These are phyloP conservation scores for Arachnopeziza araneosa DNA, from an alignment of 2,329 filamentous ascomycete genomes.

Conservation along the genomic window DNA sequence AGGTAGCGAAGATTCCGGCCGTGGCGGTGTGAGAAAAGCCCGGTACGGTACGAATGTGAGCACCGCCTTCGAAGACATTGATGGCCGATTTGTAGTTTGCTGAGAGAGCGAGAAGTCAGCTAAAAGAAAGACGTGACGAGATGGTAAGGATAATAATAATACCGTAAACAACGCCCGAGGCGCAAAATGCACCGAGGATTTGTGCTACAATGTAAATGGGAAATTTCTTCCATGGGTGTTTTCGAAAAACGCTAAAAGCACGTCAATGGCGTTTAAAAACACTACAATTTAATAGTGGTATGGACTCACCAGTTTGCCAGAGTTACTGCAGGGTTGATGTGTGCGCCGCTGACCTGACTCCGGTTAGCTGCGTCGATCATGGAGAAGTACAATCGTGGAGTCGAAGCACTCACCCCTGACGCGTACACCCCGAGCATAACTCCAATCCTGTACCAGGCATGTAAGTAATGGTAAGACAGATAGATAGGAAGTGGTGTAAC, in stretches of 20 bases:
- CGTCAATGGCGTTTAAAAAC: background rate
- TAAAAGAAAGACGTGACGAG: background rate
- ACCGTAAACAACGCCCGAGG: conserved; percentile 41
- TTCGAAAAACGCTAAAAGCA: conserved; percentile 47
- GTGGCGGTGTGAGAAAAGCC: conserved; percentile 37
- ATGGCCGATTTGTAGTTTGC: conserved; percentile 62
- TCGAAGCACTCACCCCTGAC: conserved; percentile 44
- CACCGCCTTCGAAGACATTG: conserved; percentile 57
- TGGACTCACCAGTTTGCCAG: conserved; percentile 52
- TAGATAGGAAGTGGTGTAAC: background rate
- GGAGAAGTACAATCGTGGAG: background rate
- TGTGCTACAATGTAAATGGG: conserved; percentile 62
- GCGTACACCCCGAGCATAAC: conserved; percentile 67
- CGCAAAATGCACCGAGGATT: conserved; percentile 60
- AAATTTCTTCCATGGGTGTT: conserved; percentile 64
- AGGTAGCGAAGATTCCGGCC: conserved; percentile 68
- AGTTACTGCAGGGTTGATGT: conserved; percentile 67
- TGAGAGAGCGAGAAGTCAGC: conserved; percentile 1
- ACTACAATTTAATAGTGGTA: background rate
- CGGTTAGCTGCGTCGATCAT: conserved; percentile 6
- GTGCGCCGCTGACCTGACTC: conserved; percentile 43
- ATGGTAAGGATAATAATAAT: background rate
- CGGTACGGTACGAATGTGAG: conserved; percentile 56
- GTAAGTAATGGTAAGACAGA: background rate
- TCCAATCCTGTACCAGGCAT: conserved; percentile 43